Conservation (phyloP, 257 asterid genomes). For the Solanum sejunctum region DNA sequence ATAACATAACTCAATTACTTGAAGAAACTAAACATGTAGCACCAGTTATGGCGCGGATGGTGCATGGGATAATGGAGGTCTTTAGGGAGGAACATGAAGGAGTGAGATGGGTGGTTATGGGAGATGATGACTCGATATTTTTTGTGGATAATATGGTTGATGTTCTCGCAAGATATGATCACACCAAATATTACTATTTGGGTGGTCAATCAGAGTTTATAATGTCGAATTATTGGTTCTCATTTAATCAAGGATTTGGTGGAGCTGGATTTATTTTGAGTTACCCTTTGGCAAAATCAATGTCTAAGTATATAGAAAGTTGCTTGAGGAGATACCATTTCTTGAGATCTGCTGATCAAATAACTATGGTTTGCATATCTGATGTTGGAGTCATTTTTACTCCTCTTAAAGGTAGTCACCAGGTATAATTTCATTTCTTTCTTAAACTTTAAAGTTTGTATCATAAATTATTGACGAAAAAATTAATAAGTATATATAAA, state of each 20-base stretch:
- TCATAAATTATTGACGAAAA: not conserved
- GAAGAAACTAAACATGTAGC: constrained; percentile 12
- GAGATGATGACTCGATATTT: constrained; percentile 61
- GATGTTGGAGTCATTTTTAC: constrained; percentile 51
- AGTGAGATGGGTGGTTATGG: constrained; percentile 60
- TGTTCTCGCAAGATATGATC: constrained; percentile 31
- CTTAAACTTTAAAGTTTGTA: not conserved
- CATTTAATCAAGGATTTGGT: constrained; percentile 52
- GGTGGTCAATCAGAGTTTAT: constrained; percentile 53
- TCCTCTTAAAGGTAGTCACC: constrained; percentile 51
- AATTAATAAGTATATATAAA: not conserved
- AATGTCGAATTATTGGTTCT: constrained; percentile 36
- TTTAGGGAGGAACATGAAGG: constrained; percentile 22
- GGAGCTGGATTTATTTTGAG: constrained; percentile 68
- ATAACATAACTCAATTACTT: constrained; percentile 11
- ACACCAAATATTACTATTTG: constrained; percentile 36
- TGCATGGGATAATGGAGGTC: constrained; percentile 47
- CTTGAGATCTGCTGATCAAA: constrained; percentile 27
- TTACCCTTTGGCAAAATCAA: constrained; percentile 40
- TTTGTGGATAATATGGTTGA: constrained; percentile 54
- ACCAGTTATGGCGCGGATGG: constrained; percentile 38
- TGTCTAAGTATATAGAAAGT: constrained; percentile 26
- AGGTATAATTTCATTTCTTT: constrained; percentile 16
- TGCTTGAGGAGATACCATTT: constrained; percentile 35
- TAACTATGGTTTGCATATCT: constrained; percentile 51